Evolutionary conservation across 1,284 basidiomycete genomes (phyloP), one percentile per base, ranked within the genome.

Genomic region (Naganishia albida): DNA sequence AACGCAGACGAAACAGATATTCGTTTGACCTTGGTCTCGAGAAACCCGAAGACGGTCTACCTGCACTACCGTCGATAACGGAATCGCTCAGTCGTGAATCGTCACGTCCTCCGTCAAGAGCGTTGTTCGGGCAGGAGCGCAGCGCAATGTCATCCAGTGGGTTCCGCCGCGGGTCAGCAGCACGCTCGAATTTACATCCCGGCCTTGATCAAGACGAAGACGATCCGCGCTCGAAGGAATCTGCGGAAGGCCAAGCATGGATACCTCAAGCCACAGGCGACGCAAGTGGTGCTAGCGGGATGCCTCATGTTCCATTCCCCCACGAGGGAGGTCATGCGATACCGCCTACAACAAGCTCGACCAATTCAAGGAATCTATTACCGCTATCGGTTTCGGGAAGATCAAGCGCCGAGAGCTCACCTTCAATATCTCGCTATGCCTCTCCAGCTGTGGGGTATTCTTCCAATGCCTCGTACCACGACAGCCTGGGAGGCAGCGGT

Each of bases 1-100:
- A 50, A 40, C 46, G 46, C 0, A 60, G 50, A 50, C 57, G 57
- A 20, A 60, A 60, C 25, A 60, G 57, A 39, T 60, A 60, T 40
- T 60, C 57, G 23, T 60, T 60, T 20, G 57, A 60, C 34, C 46
- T 60, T 10, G 46, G 57, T 25, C 26, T 28, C 23, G 20, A 39
- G n/a, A 39, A 40, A 28, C 25, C 39, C 57, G 46, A 34, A 50
- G 25, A 23, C 20, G 46, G 39, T 26, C 20, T 20, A 7, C 38
- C 48, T 25, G 20, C 38, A 25, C 39, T 60, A 49, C 57, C 57
- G 16, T 20, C 26, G 16, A 60, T 60, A 50, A 50, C 38, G 7
- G 57, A 60, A 50, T 15, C 57, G 20, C 23, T 20, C n/a, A 60
- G 57, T 26, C 46, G 57, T n/a, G 57, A 50, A 50, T 39, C 57